Base-by-base conservation (phyloP, 495 filamentous ascomycete species). In the Podospora sp. region DNA sequence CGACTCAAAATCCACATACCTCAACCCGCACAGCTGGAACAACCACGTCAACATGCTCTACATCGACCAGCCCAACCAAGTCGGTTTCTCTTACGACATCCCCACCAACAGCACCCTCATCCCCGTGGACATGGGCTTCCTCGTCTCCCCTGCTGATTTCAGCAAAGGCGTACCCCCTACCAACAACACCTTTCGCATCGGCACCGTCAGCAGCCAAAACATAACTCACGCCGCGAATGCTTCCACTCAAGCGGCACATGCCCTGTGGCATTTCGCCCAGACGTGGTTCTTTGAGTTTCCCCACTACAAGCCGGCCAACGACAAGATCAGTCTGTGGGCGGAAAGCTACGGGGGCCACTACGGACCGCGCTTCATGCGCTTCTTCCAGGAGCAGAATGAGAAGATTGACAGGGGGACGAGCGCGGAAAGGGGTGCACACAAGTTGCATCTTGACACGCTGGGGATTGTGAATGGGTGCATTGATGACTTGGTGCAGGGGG, bases 391-490 rank as follows among this genome's bases (percentile, higher is more conserved):
- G 16, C 87, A 89, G 69, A 90, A 90, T 68, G 66, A 77, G 27
- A 72, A 72, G 53, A 83, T 85, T 29, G 72, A 69, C 1, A 78
- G 79, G 65, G 84, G 85, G 2, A 79, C 80, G 21, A 70, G 81
- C 49, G 69, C 74, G 0, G 79, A 79, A 55, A 83, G 80, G 21
- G 79, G 74, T 22, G 81, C 78, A 1, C 73, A 81, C 16, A 69
- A 76, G 55, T 80, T 91, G 20, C 80, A 83, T 51, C 76, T 90
- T 33, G 82, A 80, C 63, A 84, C 86, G 25, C 73, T 88, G 12
- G 80, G 84, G 9, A 83, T 88, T 49, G 69, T 90, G 55, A 95
- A 93, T 73, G 91, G 89, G n/a, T 91, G 89, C 70, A 82, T 93
- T 33, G 91, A 94, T 75, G 77, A 86, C 49, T 70, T 84, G 20